A percentile compares a stretch with the other conserved stretches of the same genome.
phyloP scores from a whole-genome alignment of 2,329 filamentous ascomycete species.

The Colletotrichum limetticola region DNA sequence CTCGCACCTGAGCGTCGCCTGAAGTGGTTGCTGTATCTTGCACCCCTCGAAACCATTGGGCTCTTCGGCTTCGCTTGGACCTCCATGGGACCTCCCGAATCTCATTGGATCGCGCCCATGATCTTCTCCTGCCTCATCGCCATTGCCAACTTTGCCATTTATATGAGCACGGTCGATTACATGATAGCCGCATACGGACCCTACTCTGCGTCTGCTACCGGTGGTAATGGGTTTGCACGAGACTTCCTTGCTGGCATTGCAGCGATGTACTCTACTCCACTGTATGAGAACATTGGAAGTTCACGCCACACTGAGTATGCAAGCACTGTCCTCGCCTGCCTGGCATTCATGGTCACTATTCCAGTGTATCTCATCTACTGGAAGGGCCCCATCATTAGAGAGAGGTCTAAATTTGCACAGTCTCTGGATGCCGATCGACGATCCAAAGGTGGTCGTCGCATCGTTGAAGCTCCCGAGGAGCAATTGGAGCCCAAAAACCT shows the following conservation, averaged over 20 bases:
- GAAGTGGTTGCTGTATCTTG: constrained; percentile 69
- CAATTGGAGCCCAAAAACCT: constrained; percentile 21
- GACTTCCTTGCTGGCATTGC: constrained; percentile 73
- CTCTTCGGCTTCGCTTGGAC: constrained; percentile 73
- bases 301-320: constrained; percentile 61
- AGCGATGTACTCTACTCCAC: constrained; percentile 69
- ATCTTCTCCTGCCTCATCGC: constrained; percentile 69
- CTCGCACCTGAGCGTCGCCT: constrained; percentile 64
- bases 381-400: constrained; percentile 31
- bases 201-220: constrained; percentile 73
- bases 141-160: constrained; percentile 71
- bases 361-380: constrained; percentile 36
- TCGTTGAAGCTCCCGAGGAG: constrained; percentile 5
- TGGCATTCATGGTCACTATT: constrained; percentile 41
- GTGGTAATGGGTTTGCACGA: constrained; percentile 73
- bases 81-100: constrained; percentile 59
- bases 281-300: constrained; percentile 57
- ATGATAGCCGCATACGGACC: constrained; percentile 74
- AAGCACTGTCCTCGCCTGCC: constrained; percentile 61
- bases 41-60: constrained; percentile 68
- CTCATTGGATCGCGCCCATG: constrained; percentile 72
- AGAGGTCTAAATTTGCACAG: constrained; percentile 35
- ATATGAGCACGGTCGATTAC: constrained; percentile 76
- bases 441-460: constrained; percentile 16
- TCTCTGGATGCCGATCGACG: constrained; percentile 22